These are phyloP conservation scores for Eutrema salsugineum DNA, from an alignment of 441 rosid species.

Conservation along the genomic window DNA sequence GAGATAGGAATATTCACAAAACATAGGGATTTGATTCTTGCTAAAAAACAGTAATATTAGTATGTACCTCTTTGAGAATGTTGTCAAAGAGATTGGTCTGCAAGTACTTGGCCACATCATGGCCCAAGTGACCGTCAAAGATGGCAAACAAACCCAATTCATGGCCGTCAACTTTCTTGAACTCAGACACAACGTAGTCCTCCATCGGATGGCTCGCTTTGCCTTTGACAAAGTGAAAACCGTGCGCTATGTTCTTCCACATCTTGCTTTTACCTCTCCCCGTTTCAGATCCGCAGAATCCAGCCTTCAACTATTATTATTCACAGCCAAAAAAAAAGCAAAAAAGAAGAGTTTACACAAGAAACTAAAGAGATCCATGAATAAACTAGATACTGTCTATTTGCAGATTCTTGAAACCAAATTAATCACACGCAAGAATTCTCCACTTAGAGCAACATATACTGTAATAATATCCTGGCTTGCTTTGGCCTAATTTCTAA, in stretches of 20 bases:
- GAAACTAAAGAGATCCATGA: neutral
- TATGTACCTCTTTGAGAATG: slow-evolving; percentile 69
- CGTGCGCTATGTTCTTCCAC: slow-evolving; percentile 54
- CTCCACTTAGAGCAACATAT: neutral
- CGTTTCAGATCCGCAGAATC: slow-evolving; percentile 47
- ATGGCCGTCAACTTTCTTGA: slow-evolving; percentile 41
- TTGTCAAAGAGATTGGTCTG: slow-evolving; percentile 61
- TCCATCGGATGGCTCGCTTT: slow-evolving; percentile 79
- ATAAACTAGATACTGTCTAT: too few relatives aligned
- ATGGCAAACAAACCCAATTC: slow-evolving; percentile 76
- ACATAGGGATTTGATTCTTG: too few relatives aligned
- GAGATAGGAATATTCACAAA: neutral
- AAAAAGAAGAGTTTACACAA: slow-evolving; percentile 7
- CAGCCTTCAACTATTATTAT: slow-evolving; percentile 48
- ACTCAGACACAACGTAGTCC: slow-evolving; percentile 60
- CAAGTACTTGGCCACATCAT: slow-evolving; percentile 66
- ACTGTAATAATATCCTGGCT: too few relatives aligned
- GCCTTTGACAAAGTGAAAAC: slow-evolving; percentile 65
- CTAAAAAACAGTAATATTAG: too few relatives aligned
- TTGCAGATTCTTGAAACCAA: neutral
- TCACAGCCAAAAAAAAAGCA: neutral
- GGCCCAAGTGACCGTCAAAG: slow-evolving; percentile 77
- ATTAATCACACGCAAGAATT: slow-evolving; percentile 25
- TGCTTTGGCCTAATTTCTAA: neutral
- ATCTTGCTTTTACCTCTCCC: slow-evolving; percentile 72